Percentiles rank a stretch among this genome's conserved stretches.
phyloP scores from a whole-genome alignment of 306 rosid species.

The Luffa acutangula region DNA sequence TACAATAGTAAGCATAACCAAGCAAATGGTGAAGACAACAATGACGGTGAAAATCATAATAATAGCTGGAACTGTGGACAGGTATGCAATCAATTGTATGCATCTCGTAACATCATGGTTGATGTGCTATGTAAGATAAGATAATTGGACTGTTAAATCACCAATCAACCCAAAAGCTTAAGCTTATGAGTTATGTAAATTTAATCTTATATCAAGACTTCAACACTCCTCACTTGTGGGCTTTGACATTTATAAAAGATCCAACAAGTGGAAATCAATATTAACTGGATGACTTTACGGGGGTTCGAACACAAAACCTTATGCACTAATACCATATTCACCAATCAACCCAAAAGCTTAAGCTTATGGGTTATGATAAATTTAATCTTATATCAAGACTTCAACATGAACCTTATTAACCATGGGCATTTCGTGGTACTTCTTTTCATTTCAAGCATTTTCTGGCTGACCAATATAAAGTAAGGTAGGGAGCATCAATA shows the following conservation, averaged over 20 bases:
- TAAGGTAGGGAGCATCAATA: background rate
- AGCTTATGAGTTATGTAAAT: too few species aligned
- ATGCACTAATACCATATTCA: too few species aligned
- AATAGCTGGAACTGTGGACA: constrained; percentile 99
- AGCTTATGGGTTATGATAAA: too few species aligned
- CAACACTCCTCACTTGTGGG: too few species aligned
- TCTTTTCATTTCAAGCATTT: background rate
- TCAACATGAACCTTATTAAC: background rate
- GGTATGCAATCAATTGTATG: constrained; percentile 36
- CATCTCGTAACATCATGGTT: background rate
- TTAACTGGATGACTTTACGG: too few species aligned
- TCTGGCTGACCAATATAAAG: background rate
- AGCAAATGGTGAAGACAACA: constrained; percentile 89
- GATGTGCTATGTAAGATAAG: background rate
- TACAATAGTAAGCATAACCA: constrained; percentile 76
- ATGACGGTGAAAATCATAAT: constrained; percentile 92
- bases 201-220: too few species aligned
- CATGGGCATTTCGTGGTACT: background rate
- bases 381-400: too few species aligned
- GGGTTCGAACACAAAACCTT: too few species aligned
- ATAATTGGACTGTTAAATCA: background rate
- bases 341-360: too few species aligned
- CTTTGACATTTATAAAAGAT: too few species aligned
- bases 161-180: too few species aligned
- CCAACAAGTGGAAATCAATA: too few species aligned